These are phyloP conservation scores for Acacia melanoxylon DNA, from an alignment of 306 rosid genomes.

Conservation along the genomic window DNA sequence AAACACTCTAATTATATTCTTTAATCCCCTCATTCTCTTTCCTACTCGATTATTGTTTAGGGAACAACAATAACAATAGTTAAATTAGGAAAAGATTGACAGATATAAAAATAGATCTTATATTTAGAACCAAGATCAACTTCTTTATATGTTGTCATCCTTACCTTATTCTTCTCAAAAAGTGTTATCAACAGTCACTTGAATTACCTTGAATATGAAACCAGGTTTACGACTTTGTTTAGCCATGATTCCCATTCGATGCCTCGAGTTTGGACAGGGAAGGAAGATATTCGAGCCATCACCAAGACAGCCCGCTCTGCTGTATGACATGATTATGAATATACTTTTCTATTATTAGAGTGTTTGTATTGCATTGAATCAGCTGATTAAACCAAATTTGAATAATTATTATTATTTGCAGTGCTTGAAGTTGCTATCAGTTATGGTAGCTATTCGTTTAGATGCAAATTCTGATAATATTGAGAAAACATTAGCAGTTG, in stretches of 20 bases:
- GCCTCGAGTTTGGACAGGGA: slow-evolving; percentile 98
- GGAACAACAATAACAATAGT: too few species aligned
- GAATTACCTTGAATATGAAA: slow-evolving; percentile 31
- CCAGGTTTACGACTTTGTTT: slow-evolving; percentile 87
- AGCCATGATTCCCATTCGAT: slow-evolving; percentile 95
- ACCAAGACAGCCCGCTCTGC: slow-evolving; percentile 90
- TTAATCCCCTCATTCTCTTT: too few species aligned
- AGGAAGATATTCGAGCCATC: slow-evolving; percentile 87
- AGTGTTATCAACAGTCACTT: slow-evolving; percentile 25
- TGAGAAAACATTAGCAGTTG: slow-evolving; percentile 62
- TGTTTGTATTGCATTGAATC: slow-evolving; percentile 16
- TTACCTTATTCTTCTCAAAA: background rate
- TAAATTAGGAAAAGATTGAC: too few species aligned
- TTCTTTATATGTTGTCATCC: background rate
- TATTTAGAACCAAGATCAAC: too few species aligned
- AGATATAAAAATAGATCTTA: too few species aligned
- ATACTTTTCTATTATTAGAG: background rate
- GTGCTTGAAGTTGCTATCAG: slow-evolving; percentile 92
- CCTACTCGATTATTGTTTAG: too few species aligned
- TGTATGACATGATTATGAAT: slow-evolving; percentile 49
- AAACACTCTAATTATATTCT: too few species aligned
- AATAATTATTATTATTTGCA: slow-evolving; percentile 33
- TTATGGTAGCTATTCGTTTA: slow-evolving; percentile 88
- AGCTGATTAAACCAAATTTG: slow-evolving; percentile 9
- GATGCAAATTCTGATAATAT: slow-evolving; percentile 65